Percentiles rank a stretch among this genome's conserved stretches.
phyloP scores from a whole-genome alignment of 2,329 filamentous ascomycete genomes.

The Stachybotrys chlorohalonatus region DNA sequence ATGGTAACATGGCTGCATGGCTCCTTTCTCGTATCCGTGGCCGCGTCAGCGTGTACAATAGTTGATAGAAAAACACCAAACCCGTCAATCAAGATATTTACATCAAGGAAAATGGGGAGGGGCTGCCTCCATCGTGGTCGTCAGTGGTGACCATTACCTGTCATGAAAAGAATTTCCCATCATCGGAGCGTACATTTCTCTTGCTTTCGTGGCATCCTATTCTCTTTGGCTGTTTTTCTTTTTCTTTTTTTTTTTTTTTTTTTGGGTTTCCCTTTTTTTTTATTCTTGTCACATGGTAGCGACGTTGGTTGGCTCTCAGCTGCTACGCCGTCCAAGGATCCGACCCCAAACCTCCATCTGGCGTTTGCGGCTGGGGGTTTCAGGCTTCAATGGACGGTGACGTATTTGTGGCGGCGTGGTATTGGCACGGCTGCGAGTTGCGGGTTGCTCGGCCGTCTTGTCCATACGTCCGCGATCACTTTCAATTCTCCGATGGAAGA shows the following conservation, averaged over 20 bases:
- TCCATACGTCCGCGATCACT: constrained; percentile 15
- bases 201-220: not conserved
- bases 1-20: not conserved
- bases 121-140: not conserved
- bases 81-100: not conserved
- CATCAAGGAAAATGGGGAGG: not conserved
- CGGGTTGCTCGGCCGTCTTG: constrained; percentile 6
- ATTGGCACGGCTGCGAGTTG: constrained; percentile 6
- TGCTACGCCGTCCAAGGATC: constrained; percentile 25
- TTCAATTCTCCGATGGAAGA: constrained; percentile 29
- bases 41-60: not conserved
- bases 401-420: constrained; percentile 14
- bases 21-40: not conserved
- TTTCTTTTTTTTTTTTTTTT: not conserved
- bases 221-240: not conserved
- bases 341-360: constrained; percentile 26
- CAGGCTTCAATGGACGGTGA: constrained; percentile 3
- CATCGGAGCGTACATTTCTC: not conserved
- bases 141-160: constrained; percentile 5
- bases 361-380: constrained; percentile 13
- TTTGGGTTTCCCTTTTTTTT: not conserved
- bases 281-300: not conserved
- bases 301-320: constrained; percentile 5
- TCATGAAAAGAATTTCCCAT: not conserved
- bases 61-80: not conserved